phyloP scores from a whole-genome alignment of 768 basidiomycete species.

The Podaxis sp. region DNA sequence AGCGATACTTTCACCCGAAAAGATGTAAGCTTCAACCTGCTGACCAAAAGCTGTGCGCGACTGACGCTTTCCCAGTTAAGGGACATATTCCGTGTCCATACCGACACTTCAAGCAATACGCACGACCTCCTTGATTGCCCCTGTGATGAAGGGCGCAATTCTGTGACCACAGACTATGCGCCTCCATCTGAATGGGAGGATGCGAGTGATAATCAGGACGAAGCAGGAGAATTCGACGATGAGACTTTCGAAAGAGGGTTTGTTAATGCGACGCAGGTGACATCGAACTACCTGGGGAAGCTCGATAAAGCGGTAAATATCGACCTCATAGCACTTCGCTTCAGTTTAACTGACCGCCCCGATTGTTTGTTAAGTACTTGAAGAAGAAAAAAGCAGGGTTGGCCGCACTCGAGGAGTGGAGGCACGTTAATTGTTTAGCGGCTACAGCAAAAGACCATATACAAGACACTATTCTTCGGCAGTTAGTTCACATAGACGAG shows the following conservation, averaged over 20 bases:
- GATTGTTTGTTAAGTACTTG: conserved; percentile 43
- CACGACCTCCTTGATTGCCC: conserved; percentile 88
- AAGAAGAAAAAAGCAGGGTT: conserved; percentile 68
- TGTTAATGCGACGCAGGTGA: conserved; percentile 62
- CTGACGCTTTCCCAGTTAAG: conserved; percentile 55
- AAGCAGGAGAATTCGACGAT: background rate
- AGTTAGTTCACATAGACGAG: conserved; percentile 26
- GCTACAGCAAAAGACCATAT: conserved; percentile 44
- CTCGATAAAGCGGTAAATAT: conserved; percentile 51
- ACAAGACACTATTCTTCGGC: conserved; percentile 64
- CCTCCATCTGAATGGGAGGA: conserved; percentile 26
- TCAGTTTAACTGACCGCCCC: conserved; percentile 13
- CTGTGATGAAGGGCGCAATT: conserved; percentile 46
- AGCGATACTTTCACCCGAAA: conserved; percentile 84
- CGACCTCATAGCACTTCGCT: background rate
- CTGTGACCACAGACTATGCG: conserved; percentile 18
- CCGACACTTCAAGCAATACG: conserved; percentile 80
- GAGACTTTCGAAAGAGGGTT: conserved; percentile 44
- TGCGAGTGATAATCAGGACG: conserved; percentile 15
- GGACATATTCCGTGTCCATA: conserved; percentile 89
- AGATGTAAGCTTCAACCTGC: conserved; percentile 54
- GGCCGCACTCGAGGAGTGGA: conserved; percentile 78
- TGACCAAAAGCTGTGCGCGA: background rate
- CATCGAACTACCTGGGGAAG: conserved; percentile 39
- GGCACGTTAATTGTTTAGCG: conserved; percentile 74